Conservation (phyloP, 225 moss, liverwort and hornwort species). For the Marchantia paleacea region DNA sequence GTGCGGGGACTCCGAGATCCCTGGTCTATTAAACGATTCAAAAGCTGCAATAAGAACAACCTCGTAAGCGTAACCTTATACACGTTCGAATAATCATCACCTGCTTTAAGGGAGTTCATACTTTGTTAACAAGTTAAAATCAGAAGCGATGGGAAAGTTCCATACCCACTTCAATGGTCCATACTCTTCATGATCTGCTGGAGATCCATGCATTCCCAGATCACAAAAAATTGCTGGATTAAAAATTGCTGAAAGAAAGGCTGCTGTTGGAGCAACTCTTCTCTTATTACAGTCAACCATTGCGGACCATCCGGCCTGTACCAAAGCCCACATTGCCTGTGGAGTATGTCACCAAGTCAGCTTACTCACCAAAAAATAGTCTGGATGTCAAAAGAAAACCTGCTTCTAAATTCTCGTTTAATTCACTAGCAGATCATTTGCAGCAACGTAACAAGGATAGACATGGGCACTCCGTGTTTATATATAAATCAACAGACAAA, state of each 20-base stretch:
- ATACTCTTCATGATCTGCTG: constrained; percentile 55
- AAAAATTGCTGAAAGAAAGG: constrained; percentile 70
- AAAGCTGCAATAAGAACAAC: constrained; percentile 46
- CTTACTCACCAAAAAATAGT: background rate
- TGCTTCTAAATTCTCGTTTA: background rate
- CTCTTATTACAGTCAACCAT: constrained; percentile 70
- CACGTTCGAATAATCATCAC: background rate
- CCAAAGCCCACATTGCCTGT: constrained; percentile 81
- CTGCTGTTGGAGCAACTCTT: constrained; percentile 54
- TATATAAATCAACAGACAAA: too few species aligned
- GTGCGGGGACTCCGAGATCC: constrained; percentile 57
- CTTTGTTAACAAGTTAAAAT: background rate
- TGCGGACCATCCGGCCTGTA: constrained; percentile 77
- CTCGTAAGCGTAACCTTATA: background rate
- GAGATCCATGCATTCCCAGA: constrained; percentile 68
- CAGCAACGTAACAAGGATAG: background rate
- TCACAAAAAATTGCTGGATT: constrained; percentile 69
- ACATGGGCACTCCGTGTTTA: background rate
- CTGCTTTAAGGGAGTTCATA: background rate
- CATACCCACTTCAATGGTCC: constrained; percentile 92
- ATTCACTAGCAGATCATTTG: background rate
- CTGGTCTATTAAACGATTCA: constrained; percentile 77
- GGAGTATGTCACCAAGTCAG: constrained; percentile 3
- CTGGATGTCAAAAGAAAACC: background rate
- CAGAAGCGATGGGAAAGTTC: background rate